Percentiles rank a stretch among this genome's conserved stretches.
These are phyloP conservation scores for Colletotrichum musicola DNA, from an alignment of 2,329 filamentous ascomycete genomes.

Conservation along the genomic window DNA sequence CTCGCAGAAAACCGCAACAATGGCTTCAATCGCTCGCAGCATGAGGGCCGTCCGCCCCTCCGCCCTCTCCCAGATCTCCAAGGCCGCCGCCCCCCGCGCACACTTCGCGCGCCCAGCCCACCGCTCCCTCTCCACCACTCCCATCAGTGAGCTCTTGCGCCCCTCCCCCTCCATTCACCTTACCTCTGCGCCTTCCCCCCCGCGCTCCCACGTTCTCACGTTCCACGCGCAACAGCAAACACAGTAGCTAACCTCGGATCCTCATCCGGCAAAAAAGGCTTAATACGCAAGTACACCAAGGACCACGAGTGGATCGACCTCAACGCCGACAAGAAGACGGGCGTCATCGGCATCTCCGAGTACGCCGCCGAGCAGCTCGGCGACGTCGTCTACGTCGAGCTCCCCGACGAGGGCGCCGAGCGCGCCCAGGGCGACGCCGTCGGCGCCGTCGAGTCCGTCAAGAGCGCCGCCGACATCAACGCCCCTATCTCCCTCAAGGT, in stretches of 20 bases:
- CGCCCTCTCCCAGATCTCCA: constrained; percentile 55
- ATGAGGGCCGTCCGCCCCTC: constrained; percentile 64
- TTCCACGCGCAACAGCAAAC: too few relatives aligned
- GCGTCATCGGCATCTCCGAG: constrained; percentile 85
- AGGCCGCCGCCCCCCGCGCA: constrained; percentile 48
- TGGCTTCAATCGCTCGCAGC: constrained; percentile 73
- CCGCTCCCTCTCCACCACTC: constrained; percentile 55
- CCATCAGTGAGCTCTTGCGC: constrained; percentile 48
- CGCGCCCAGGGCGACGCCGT: constrained; percentile 84
- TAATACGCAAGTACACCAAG: constrained; percentile 88
- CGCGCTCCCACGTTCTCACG: too few relatives aligned
- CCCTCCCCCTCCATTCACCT: constrained; percentile 10
- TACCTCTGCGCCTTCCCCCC: too few relatives aligned
- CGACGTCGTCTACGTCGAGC: constrained; percentile 97
- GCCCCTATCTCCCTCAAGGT: constrained; percentile 85
- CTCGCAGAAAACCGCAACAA: constrained; percentile 49
- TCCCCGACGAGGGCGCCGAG: constrained; percentile 78
- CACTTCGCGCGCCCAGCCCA: constrained; percentile 58
- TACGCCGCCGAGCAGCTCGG: constrained; percentile 94
- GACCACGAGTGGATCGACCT: constrained; percentile 99
- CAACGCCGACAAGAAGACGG: constrained; percentile 83
- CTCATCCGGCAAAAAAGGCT: constrained; percentile 55
- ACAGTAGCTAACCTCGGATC: constrained; percentile 17
- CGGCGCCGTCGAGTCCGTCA: constrained; percentile 97
- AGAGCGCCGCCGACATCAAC: constrained; percentile 98